phyloP scores from a whole-genome alignment of 371 early-diverging fungal genomes.

The Actinomucor elegans region DNA sequence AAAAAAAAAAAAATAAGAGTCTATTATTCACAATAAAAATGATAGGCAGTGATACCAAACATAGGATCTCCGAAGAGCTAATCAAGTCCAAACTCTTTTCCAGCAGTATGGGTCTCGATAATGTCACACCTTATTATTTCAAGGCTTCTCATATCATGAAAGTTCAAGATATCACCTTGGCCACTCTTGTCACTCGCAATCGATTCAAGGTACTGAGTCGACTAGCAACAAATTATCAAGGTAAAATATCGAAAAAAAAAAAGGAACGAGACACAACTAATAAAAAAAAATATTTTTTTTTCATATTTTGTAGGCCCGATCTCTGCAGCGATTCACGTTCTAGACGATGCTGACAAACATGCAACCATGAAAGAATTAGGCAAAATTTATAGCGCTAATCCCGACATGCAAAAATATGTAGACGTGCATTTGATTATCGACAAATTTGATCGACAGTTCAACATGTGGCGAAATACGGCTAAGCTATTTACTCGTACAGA shows the following conservation, averaged over 20 bases:
- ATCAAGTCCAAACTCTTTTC: constrained; percentile 53
- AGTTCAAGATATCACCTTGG: constrained; percentile 54
- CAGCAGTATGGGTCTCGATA: constrained; percentile 52
- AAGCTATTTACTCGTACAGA: constrained; percentile 57
- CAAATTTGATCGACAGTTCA: constrained; percentile 59
- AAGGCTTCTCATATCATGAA: constrained; percentile 35
- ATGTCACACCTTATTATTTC: constrained; percentile 60
- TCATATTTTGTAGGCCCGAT: constrained; percentile 40
- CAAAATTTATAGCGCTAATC: constrained; percentile 41
- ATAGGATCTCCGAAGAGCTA: constrained; percentile 37
- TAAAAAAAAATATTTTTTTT: background rate
- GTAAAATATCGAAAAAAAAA: constrained; percentile 5
- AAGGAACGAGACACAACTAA: background rate
- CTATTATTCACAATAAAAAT: too few relatives aligned
- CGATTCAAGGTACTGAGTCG: constrained; percentile 43
- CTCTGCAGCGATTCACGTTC: constrained; percentile 60
- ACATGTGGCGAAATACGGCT: constrained; percentile 63
- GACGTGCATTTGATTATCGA: constrained; percentile 60
- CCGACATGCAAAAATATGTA: constrained; percentile 49
- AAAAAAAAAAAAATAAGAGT: too few relatives aligned
- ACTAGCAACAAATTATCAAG: constrained; percentile 53
- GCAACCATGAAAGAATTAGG: constrained; percentile 41
- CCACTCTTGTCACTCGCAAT: constrained; percentile 53
- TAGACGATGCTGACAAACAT: constrained; percentile 45
- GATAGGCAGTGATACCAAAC: constrained; percentile 8